Conservation (phyloP, 2,329 filamentous ascomycete species). For the Trichophyton verrucosum region DNA sequence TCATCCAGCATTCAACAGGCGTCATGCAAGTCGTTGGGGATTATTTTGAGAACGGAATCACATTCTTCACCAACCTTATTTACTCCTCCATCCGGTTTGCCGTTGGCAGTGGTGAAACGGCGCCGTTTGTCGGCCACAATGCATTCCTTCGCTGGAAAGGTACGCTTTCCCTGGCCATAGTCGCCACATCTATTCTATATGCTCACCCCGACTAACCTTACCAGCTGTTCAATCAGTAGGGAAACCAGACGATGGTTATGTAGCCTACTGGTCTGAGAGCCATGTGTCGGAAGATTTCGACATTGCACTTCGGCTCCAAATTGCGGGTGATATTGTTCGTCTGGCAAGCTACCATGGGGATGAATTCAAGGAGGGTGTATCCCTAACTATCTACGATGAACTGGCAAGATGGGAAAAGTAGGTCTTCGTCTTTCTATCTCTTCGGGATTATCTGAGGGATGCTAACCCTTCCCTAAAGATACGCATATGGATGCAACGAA, state of each 20-base stretch:
- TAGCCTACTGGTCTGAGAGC: conserved; percentile 62
- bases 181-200: background rate
- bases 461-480: conserved; percentile 7
- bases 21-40: conserved; percentile 64
- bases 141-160: conserved; percentile 56
- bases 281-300: conserved; percentile 72
- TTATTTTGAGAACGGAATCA: conserved; percentile 65
- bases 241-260: conserved; percentile 45
- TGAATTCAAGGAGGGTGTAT: conserved; percentile 69
- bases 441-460: background rate
- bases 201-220: background rate
- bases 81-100: conserved; percentile 61
- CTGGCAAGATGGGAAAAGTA: conserved; percentile 70
- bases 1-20: conserved; percentile 59
- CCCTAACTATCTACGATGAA: conserved; percentile 73
- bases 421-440: conserved; percentile 37
- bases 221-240: conserved; percentile 48
- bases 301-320: conserved; percentile 59
- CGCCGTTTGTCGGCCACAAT: conserved; percentile 68
- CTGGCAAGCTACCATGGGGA: conserved; percentile 56
- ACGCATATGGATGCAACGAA: conserved; percentile 69
- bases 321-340: conserved; percentile 54
- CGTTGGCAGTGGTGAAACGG: conserved; percentile 58
- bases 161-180: background rate
- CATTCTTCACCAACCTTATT: conserved; percentile 67